phyloP scores from a whole-genome alignment of 257 asterid species.

The Penstemon barbatus region DNA sequence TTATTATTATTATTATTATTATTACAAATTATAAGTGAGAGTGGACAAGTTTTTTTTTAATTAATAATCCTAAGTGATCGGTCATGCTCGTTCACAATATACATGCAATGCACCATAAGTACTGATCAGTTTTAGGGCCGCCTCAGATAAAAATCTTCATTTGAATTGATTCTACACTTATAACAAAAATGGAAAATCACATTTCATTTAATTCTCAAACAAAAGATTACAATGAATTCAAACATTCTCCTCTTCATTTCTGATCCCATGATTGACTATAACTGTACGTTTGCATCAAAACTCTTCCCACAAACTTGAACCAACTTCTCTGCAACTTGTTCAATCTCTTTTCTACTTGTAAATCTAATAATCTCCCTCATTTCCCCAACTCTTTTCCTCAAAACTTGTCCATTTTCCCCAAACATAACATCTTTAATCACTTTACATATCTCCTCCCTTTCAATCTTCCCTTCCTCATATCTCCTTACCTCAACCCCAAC shows the following conservation, averaged over 20 bases:
- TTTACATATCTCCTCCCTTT: slow-evolving; percentile 25
- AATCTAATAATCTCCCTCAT: slow-evolving; percentile 26
- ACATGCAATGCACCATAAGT: too few relatives aligned
- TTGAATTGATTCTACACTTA: too few relatives aligned
- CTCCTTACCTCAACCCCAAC: slow-evolving; percentile 41
- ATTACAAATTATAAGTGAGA: too few relatives aligned
- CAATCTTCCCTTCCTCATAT: slow-evolving; percentile 26
- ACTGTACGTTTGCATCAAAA: not conserved
- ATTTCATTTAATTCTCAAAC: too few relatives aligned
- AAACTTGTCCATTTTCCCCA: slow-evolving; percentile 25
- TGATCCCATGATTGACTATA: not conserved
- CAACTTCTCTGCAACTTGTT: slow-evolving; percentile 24
- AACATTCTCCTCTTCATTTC: too few relatives aligned
- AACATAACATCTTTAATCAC: slow-evolving; percentile 29
- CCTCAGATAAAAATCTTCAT: too few relatives aligned
- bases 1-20: too few relatives aligned
- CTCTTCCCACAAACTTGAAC: slow-evolving; percentile 23
- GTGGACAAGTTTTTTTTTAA: too few relatives aligned
- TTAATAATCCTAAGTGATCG: too few relatives aligned
- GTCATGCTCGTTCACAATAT: too few relatives aligned
- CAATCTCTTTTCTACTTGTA: slow-evolving; percentile 34
- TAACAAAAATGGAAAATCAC: too few relatives aligned
- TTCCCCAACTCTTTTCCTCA: slow-evolving; percentile 29
- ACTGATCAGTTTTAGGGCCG: too few relatives aligned
- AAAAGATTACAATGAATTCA: not conserved